Evolutionary conservation across 352 stramenopile species (phyloP), one percentile per base, ranked within the genome.

Genomic region (Phytophthora fragariae): DNA sequence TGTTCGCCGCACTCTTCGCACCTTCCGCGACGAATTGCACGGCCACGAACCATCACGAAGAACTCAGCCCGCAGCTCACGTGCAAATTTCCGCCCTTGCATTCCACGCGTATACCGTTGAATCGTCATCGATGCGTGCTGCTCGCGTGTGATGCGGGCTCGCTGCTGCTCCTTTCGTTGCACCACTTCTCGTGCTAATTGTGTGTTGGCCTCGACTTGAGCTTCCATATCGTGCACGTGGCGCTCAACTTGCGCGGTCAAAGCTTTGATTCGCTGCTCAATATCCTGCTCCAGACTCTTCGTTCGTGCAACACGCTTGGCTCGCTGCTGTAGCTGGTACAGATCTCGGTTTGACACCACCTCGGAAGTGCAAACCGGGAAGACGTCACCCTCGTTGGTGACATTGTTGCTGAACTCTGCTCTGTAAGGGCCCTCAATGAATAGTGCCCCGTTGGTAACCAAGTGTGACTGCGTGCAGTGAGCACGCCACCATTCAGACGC

Each of bases 1-100:
- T 88, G 67, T n/a, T 90, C 83, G 17, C 82, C 85, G 62, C 88
- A 93, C 56, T 95, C 88, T 63, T 93, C 84, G 52, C 88, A 93
- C 58, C 76, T 85, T 1, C 88, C 88, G 19, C 84, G 86, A 33
- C 86, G 88, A 63, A 93, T 86, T 14, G 84, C 81, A 35, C 85
- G 82, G 6, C 86, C 88, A 57, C 82, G 83, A 9, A 93, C 84
- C 80, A 89, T 81, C 10, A 93, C 84, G 59, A 93, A 93, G 49
- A 84, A 91, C 59, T 90, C 76, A 19, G 82, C 85, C 27, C 77
- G 73, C 10, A 83, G 70, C 41, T 93, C 81, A 27, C 79, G 37
- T 17, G 86, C 88, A 54, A 57, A 24, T 11, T 73, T 64, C 7
- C 86, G 74, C 4, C 85, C 83, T 50, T 73, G 66, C 41, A 75